Evolutionary conservation across 2,329 filamentous ascomycete genomes (phyloP), one percentile per base, ranked within the genome.

Genomic region (Colletotrichum siamense): DNA sequence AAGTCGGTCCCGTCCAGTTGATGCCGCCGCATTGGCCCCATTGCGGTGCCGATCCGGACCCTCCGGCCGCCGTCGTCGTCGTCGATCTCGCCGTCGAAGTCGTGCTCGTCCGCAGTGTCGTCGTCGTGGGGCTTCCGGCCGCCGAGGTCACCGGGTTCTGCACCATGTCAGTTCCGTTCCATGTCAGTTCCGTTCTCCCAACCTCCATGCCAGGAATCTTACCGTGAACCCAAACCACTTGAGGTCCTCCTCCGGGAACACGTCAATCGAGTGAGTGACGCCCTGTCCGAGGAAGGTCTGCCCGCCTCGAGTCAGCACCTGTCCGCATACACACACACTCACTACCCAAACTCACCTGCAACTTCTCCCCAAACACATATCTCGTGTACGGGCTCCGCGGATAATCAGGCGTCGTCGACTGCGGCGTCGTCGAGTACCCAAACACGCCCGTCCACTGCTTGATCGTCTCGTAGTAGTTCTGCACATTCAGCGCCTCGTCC

Each of bases 391-490:
- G 84, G 55, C 79, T 80, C 72, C 84, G 82, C 8, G 86, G 86
- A 8, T 70, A 81, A 73, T 86, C 84, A 18, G 81, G 75, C 13
- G 79, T 75, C 3, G 82, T 82, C 55, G 79, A 80, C 6, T 80
- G 80, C 3, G 85, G 81, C 10, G 81, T 81, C 59, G 83, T 80
- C 3, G 79, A 80, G 28, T 86, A 83, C 4, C 88, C 87, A 68
- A 90, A 87, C 1, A 91, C 87, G 6, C 87, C 87, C 0, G 89
- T 87, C 89, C 89, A 91, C 82, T 90, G 86, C 84, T 91, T 91
- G 78, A 90, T 88, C 59, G 88, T 88, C 83, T 92, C 91, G 30
- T 90, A 81, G 79, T 91, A 91, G 81, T 92, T 92, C 78, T 88
- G 86, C 3, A 88, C 88, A 22, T 85, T 84, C 4, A 92, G 82